Base-by-base conservation (phyloP, 345 rosid genomes). In the Alliaria petiolata region DNA sequence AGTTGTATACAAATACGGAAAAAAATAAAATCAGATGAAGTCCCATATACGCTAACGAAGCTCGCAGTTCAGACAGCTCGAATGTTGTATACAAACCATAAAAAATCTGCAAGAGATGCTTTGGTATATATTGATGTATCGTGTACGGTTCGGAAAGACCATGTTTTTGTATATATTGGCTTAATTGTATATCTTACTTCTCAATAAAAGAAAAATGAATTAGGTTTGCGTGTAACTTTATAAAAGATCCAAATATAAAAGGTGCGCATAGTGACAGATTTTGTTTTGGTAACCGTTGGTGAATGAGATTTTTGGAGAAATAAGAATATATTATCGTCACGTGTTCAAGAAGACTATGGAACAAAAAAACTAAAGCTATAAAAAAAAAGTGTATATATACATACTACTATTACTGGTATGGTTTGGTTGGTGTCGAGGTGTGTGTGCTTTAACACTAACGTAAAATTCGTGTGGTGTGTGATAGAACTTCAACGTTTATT, bases 331-430 rank as follows among this genome's bases (percentile, higher is more conserved):
- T 22, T 52, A 28, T 28, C 11, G 36, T 26, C 59, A n/a, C 12
- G 30, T 30, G 14, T 31, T 31, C 22, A 31, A 31, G 11, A n/a
- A 30, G 22, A 54, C 8, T 54, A 8, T 54, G 59, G 38, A 19
- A 11, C 14, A 28, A 28, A 9, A 15, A n/a, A 15, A 54, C 13
- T 31, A 54, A 54, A 3, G 25, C 10, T 8, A 56, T 12, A n/a
- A 6, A 35, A 57, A 17, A 38, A 54, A 35, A 56, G 15, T 56
- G 26, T 56, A 17, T 35, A 56, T 57, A 19, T 30, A n/a, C n/a
- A n/a, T n/a, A n/a, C n/a, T n/a, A n/a, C n/a, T 35, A 35, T 57
- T 35, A 57, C 25, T 34, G 61, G 61, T 56, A 56, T 56, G n/a
- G 31, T 14, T 17, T 56, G 28, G 43, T 56, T 11, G 30, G 62